Evolutionary conservation across 495 filamentous ascomycete species (phyloP).

Genomic region (Penicillium ucsense): DNA sequence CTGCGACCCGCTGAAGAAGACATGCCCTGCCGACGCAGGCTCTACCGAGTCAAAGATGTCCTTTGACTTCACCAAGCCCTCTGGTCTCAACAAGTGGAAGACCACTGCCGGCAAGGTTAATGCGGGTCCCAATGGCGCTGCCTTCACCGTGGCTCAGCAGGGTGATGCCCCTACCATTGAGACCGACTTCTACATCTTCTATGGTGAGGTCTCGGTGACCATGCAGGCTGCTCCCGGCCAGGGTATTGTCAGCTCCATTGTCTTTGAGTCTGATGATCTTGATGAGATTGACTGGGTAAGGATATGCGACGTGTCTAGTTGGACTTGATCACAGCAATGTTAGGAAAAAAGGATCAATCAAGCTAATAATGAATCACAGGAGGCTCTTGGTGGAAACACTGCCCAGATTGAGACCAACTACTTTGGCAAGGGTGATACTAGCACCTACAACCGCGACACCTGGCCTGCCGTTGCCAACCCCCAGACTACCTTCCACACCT

Average conservation of each 20-base stretch:
- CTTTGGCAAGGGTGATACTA: slow-evolving; percentile 83
- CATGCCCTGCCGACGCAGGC: slow-evolving; percentile 8
- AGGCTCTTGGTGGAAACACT: slow-evolving; percentile 49
- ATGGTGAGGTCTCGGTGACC: slow-evolving; percentile 58
- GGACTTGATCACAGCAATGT: too few relatives aligned
- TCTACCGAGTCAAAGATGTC: slow-evolving; percentile 3
- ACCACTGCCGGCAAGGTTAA: slow-evolving; percentile 47
- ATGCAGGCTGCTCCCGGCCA: slow-evolving; percentile 64
- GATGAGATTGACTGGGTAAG: slow-evolving; percentile 90
- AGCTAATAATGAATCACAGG: slow-evolving; percentile 14
- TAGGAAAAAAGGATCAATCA: too few relatives aligned
- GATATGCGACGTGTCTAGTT: neutral
- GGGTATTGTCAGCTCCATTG: slow-evolving; percentile 72
- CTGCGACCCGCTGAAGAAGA: slow-evolving; percentile 34
- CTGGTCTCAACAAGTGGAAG: slow-evolving; percentile 46
- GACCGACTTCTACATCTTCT: slow-evolving; percentile 69
- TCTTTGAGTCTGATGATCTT: slow-evolving; percentile 81
- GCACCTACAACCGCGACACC: slow-evolving; percentile 64
- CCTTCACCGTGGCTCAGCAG: slow-evolving; percentile 61
- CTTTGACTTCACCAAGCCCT: slow-evolving; percentile 52
- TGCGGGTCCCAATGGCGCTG: slow-evolving; percentile 44
- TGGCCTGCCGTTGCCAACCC: slow-evolving; percentile 49
- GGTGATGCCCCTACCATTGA: slow-evolving; percentile 67
- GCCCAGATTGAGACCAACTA: slow-evolving; percentile 80
- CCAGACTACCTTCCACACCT: slow-evolving; percentile 66